These are phyloP conservation scores for Aspergillus ellipticus DNA, from an alignment of 495 filamentous ascomycete genomes.

Conservation along the genomic window DNA sequence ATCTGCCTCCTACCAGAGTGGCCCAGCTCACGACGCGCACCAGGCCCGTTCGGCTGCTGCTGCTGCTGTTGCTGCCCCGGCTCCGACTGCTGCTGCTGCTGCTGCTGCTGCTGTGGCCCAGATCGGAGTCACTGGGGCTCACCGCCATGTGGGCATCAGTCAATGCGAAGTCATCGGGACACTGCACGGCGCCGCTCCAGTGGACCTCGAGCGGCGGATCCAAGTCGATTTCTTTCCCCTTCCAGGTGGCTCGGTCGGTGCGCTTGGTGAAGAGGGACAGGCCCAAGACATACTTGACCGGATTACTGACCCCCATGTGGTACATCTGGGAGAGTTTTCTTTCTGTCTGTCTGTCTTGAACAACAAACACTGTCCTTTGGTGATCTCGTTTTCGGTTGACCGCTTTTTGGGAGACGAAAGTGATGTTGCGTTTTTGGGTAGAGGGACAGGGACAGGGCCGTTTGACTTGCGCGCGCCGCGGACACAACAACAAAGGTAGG, in stretches of 20 bases:
- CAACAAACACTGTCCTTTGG: too few species aligned
- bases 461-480: neutral
- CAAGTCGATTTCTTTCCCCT: constrained; percentile 9
- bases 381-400: neutral
- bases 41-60: constrained; percentile 10
- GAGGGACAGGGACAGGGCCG: too few species aligned
- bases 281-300: constrained; percentile 21
- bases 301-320: constrained; percentile 17
- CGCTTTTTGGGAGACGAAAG: neutral
- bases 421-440: too few species aligned
- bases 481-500: too few species aligned
- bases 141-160: constrained; percentile 15
- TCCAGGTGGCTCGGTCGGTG: constrained; percentile 8
- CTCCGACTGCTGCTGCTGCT: constrained; percentile 1
- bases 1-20: constrained; percentile 28
- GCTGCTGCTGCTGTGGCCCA: constrained; percentile 7
- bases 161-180: constrained; percentile 2
- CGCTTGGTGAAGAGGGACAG: constrained; percentile 17
- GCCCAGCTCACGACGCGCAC: constrained; percentile 35
- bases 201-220: constrained; percentile 3
- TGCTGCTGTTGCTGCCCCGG: neutral
- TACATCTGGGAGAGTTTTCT: neutral
- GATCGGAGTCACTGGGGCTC: constrained; percentile 8
- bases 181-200: constrained; percentile 1
- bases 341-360: too few species aligned